Base-by-base conservation (phyloP, 306 rosid genomes). In the Casuarina glauca region DNA sequence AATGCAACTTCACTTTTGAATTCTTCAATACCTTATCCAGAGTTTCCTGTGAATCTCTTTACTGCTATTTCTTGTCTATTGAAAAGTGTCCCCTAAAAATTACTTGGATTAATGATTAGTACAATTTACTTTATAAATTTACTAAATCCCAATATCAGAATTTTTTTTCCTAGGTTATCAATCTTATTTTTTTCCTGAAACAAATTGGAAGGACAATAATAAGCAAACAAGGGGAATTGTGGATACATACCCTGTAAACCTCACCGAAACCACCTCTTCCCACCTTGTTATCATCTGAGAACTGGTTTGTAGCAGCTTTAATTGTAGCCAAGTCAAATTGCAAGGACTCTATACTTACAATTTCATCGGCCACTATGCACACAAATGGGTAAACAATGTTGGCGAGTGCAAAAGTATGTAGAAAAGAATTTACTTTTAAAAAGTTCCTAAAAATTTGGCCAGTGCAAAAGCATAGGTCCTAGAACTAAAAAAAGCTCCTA, bases 211-310 rank as follows among this genome's bases (percentile, higher is more conserved):
- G 0, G 1, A 45, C 0, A 45, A 6, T 46, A 46, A 46, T 2
- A 6, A 46, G 1, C 50, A 46, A 46, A 46, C 12, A 48, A 48
- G 51, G 7, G 10, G 11, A 48, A 3, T 48, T 2, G 0, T 9
- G 7, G 0, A 8, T 48, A 3, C 11, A 48, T 67, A 73, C 84
- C 81, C 76, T 52, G 68, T 55, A 82, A 46, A 77, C 85, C 7
- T 43, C 85, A 41, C 82, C 85, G 48, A 82, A 82, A 55, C 79
- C 82, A 46, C 85, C 82, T 73, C 73, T 69, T 10, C 84, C 85
- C 16, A 81, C 2, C 39, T 11, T 75, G 70, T 77, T 53, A 0
- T 68, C 35, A 1, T 7, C 75, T 19, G 82, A 82, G 53, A 82
- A 82, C 3, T 73, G 77, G 50, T 73, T 67, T 7, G 81, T 76